Evolutionary conservation across 306 rosid genomes (phyloP).

Genomic region (Vicia faba): DNA sequence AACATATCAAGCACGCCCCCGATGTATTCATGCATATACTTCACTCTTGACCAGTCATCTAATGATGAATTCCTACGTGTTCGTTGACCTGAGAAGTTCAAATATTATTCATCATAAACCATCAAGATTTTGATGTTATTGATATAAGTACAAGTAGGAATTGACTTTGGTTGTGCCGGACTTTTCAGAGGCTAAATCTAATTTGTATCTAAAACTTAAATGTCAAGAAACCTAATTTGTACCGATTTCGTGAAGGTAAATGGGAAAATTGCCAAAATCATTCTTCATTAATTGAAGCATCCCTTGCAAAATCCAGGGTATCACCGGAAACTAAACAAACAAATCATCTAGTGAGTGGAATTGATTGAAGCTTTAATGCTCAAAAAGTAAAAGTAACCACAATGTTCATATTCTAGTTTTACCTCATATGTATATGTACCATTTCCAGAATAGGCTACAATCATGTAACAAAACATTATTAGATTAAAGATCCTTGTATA

Average conservation of each 20-base stretch:
- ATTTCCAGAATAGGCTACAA: conserved; percentile 14
- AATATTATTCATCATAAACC: background rate
- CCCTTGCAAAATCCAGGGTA: conserved; percentile 42
- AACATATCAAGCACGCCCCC: conserved; percentile 45
- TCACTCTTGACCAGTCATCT: conserved; percentile 58
- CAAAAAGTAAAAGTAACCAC: background rate
- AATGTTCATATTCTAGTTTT: conserved; percentile 9
- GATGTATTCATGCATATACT: conserved; percentile 48
- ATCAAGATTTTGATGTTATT: background rate
- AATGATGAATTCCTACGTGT: conserved; percentile 53
- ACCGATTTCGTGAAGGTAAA: conserved; percentile 67
- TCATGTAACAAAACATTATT: background rate
- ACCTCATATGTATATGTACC: conserved; percentile 36
- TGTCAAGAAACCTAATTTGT: background rate
- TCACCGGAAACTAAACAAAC: conserved; percentile 47
- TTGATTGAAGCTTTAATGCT: no score
- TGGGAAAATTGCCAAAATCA: conserved; percentile 45
- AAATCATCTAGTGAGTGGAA: conserved; percentile 22
- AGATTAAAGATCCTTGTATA: background rate
- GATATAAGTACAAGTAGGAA: background rate
- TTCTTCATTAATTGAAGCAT: conserved; percentile 44
- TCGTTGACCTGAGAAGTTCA: conserved; percentile 48
- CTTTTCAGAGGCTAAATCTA: background rate
- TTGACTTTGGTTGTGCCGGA: background rate
- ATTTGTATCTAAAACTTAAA: background rate